phyloP scores from a whole-genome alignment of 108 stramenopile species.

The Hondaea fermentalgiana region DNA sequence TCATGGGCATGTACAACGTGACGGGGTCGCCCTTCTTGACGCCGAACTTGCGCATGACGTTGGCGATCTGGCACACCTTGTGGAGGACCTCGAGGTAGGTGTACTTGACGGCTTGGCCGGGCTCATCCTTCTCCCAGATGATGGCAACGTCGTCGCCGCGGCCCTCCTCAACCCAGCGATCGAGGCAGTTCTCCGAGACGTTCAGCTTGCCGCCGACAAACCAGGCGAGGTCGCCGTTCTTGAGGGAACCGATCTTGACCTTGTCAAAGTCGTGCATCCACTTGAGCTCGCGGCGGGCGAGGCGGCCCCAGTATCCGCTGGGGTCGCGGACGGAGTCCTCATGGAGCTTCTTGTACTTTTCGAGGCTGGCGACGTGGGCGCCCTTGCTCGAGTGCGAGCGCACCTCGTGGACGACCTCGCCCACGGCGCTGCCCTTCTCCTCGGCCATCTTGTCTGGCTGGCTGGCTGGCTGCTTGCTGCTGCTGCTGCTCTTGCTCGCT shows the following conservation, averaged over 20 bases:
- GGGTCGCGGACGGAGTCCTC: background rate
- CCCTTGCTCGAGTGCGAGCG: background rate
- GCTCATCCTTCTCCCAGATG: constrained; percentile 78
- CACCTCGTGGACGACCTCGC: background rate
- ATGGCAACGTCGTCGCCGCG: constrained; percentile 64
- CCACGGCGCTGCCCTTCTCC: background rate
- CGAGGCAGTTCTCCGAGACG: constrained; percentile 48
- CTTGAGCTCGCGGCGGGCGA: background rate
- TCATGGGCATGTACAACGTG: constrained; percentile 91
- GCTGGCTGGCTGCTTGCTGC: background rate
- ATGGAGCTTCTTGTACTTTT: constrained; percentile 18
- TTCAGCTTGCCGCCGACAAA: constrained; percentile 53
- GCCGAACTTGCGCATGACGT: constrained; percentile 60
- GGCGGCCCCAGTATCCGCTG: background rate
- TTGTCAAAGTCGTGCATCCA: background rate
- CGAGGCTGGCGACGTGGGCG: background rate
- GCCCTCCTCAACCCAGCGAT: constrained; percentile 39
- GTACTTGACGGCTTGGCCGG: constrained; percentile 52
- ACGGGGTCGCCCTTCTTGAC: constrained; percentile 44
- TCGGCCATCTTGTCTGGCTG: background rate
- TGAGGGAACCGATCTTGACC: constrained; percentile 16
- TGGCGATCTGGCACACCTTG: constrained; percentile 73
- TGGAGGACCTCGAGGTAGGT: constrained; percentile 64
- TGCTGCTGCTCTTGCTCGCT: background rate
- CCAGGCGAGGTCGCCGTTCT: constrained; percentile 49